Evolutionary conservation across 768 basidiomycete genomes (phyloP), one percentile per base, ranked within the genome.

Genomic region (Trametes sanguinea): DNA sequence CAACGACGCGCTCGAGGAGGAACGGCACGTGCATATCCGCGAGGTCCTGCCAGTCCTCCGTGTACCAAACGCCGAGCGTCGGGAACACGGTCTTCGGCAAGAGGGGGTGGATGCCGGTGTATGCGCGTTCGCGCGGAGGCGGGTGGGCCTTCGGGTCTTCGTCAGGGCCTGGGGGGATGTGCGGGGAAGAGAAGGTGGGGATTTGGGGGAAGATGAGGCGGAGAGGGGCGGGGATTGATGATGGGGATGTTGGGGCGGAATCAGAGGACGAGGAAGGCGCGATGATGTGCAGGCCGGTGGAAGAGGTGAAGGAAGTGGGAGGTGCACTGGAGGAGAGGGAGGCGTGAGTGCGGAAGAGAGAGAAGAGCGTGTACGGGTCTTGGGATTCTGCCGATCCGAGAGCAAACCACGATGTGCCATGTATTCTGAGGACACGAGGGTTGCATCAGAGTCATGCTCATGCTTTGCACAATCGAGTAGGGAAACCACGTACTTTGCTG

Each of bases 31-130:
- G 78, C 68, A 92, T 83, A 60, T 81, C 78, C 40, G 81, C 79
- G 66, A 88, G 87, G 73, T 95, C 94, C 50, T 82, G 78, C 84
- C 92, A 94, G 68, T 95, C 93, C 60, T 87, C 83, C 16, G 77
- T 60, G 71, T 87, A 93, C 76, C 90, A 82, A 22, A 74, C 60
- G 29, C 71, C 71, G 46, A 71, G 53, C 6, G 69, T 58, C 8
- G 73, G 68, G 10, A 72, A 58, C 10, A 67, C 63, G n/a, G 71
- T 67, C 45, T 71, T 71, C 30, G 63, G 55, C 10, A 88, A 76
- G 66, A 83, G 83, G 0, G 88, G 88, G 73, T 94, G 90, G 65
- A 92, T 83, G 62, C 71, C 71, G 40, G 46, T 83, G 60, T 84
- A 79, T 2, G 80, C 79, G 14, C 86, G 83, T 33, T 71, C 70